Conservation (phyloP, 2,329 filamentous ascomycete species). For the Neocatenulostroma microsporum region DNA sequence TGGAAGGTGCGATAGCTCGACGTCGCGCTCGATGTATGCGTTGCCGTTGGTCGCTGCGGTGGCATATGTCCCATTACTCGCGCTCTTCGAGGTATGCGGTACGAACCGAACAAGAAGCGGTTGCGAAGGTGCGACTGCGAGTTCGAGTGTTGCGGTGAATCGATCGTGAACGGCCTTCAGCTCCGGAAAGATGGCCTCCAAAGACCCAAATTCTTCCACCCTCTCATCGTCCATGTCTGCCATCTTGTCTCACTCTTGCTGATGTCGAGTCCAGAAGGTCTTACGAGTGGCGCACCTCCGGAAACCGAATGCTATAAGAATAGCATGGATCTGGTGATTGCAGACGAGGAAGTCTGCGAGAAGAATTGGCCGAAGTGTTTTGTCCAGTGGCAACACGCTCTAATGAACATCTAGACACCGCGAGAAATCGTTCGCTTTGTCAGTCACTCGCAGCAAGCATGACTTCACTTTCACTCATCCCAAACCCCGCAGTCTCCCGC, state of each 20-base stretch:
- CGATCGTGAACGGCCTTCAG: constrained; percentile 42
- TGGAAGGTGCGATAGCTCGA: constrained; percentile 50
- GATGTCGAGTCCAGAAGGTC: neutral
- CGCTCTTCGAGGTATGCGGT: constrained; percentile 7
- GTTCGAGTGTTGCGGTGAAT: constrained; percentile 46
- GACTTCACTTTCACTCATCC: too few species aligned
- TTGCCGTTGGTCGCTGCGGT: constrained; percentile 8
- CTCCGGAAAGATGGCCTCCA: constrained; percentile 57
- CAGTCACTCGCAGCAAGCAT: too few species aligned
- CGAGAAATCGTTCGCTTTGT: too few species aligned
- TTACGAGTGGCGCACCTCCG: constrained; percentile 11
- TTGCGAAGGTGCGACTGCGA: constrained; percentile 48
- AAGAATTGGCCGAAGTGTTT: too few species aligned
- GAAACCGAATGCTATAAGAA: constrained; percentile 18
- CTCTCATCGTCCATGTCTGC: constrained; percentile 50
- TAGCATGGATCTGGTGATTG: constrained; percentile 12
- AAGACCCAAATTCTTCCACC: constrained; percentile 50
- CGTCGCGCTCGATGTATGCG: constrained; percentile 28
- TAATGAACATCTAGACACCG: too few species aligned
- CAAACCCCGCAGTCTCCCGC: too few species aligned
- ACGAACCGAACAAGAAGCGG: constrained; percentile 39
- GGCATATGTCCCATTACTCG: constrained; percentile 4
- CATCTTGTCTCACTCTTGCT: too few species aligned
- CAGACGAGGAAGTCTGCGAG: too few species aligned
- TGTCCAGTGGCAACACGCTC: too few species aligned